phyloP scores from a whole-genome alignment of 352 stramenopile genomes.

The Globisporangium yorkense region DNA sequence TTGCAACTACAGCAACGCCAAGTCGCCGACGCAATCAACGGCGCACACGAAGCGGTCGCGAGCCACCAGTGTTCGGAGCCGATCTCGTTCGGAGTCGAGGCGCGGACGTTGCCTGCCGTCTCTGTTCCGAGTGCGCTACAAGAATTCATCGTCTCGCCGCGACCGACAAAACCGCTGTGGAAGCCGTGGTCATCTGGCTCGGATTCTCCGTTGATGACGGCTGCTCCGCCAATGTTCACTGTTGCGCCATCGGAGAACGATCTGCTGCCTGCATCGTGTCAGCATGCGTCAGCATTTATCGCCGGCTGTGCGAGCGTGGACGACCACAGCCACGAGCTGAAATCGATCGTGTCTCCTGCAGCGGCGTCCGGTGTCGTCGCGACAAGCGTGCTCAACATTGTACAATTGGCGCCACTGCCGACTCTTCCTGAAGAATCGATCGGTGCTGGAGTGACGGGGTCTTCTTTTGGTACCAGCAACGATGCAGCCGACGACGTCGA shows the following conservation, averaged over 20 bases:
- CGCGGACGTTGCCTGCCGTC: background rate
- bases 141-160: conserved; percentile 18
- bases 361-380: background rate
- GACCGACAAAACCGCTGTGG: conserved; percentile 32
- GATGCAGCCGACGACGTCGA: background rate
- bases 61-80: background rate
- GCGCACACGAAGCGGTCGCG: background rate
- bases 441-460: background rate
- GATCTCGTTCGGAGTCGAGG: background rate
- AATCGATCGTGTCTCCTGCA: conserved; percentile 9
- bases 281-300: background rate
- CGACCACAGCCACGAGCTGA: conserved; percentile 9
- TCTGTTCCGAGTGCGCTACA: background rate
- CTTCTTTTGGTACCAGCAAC: background rate
- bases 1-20: conserved; percentile 10
- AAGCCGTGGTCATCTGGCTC: conserved; percentile 36
- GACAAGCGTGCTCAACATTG: background rate
- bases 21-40: conserved; percentile 3
- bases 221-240: conserved; percentile 6
- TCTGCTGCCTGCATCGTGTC: conserved; percentile 2
- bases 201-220: conserved; percentile 19
- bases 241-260: conserved; percentile 5
- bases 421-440: background rate
- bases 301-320: background rate
- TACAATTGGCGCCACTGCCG: background rate